Conservation (phyloP, 176 grass and related monocot species). For the Thinopyrum elongatum region DNA sequence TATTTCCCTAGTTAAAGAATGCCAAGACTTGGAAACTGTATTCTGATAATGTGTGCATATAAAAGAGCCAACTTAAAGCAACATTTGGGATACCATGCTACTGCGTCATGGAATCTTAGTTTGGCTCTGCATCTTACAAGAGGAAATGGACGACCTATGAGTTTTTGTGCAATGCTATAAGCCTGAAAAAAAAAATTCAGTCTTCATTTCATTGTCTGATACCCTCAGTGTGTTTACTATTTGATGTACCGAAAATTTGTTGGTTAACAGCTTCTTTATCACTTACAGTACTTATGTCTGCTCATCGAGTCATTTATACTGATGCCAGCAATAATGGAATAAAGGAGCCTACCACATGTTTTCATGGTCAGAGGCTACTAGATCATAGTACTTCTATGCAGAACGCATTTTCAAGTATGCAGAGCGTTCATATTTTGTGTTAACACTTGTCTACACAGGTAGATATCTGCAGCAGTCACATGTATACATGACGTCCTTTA, state of each 20-base stretch:
- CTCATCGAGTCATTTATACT: conserved; percentile 29
- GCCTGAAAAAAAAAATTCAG: not conserved
- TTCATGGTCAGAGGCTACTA: conserved; percentile 68
- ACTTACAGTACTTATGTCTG: conserved; percentile 41
- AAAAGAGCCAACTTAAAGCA: not conserved
- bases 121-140: not conserved
- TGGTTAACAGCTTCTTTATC: conserved; percentile 29
- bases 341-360: conserved; percentile 44
- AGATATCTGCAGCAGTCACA: conserved; percentile 69
- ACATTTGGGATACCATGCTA: not conserved
- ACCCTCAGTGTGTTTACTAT: not conserved
- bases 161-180: not conserved
- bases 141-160: not conserved
- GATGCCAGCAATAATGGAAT: conserved; percentile 26
- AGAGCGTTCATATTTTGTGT: conserved; percentile 70
- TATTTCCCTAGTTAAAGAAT: not conserved
- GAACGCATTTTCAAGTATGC: conserved; percentile 84
- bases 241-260: not conserved
- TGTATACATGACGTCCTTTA: conserved; percentile 45
- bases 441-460: conserved; percentile 70
- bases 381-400: conserved; percentile 56
- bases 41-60: not conserved
- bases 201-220: not conserved
- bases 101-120: not conserved
- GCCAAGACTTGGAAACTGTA: not conserved